phyloP scores from a whole-genome alignment of 2,329 filamentous ascomycete genomes.

The Alternaria gaisen region DNA sequence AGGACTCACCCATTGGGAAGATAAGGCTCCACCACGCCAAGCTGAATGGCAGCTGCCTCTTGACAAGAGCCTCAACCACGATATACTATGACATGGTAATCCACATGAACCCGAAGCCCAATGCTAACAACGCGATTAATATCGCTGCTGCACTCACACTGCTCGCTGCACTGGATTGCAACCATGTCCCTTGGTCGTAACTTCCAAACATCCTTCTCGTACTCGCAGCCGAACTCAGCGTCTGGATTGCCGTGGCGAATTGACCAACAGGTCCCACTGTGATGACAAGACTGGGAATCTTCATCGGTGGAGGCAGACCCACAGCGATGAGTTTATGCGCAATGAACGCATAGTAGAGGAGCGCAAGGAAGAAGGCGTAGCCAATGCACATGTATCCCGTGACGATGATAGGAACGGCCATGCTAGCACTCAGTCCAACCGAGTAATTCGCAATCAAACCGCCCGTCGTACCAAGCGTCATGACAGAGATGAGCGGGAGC shows the following conservation, averaged over 20 bases:
- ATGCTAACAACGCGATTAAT: slow-evolving; percentile 20
- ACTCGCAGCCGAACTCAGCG: slow-evolving; percentile 24
- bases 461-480: slow-evolving; percentile 29
- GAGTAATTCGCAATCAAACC: slow-evolving; percentile 24
- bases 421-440: slow-evolving; percentile 17
- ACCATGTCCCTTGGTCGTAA: slow-evolving; percentile 23
- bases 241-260: slow-evolving; percentile 28
- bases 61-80: slow-evolving; percentile 19
- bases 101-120: slow-evolving; percentile 27
- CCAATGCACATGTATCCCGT: slow-evolving; percentile 27
- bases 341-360: slow-evolving; percentile 28
- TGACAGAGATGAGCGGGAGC: slow-evolving; percentile 25
- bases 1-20: slow-evolving; percentile 27
- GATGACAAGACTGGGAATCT: slow-evolving; percentile 22
- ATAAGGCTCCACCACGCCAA: slow-evolving; percentile 31
- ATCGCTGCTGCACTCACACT: slow-evolving; percentile 19
- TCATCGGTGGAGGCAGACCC: slow-evolving; percentile 18
- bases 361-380: slow-evolving; percentile 24
- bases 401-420: slow-evolving; percentile 30
- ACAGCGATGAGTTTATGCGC: slow-evolving; percentile 27
- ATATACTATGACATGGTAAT: slow-evolving; percentile 27
- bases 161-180: slow-evolving; percentile 20
- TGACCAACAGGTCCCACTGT: slow-evolving; percentile 29
- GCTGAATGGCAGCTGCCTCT: slow-evolving; percentile 23
- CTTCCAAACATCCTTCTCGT: slow-evolving; percentile 19